A percentile compares a stretch with the other conserved stretches of the same genome.
These are phyloP conservation scores for Cercospora berteroae DNA, from an alignment of 2,329 filamentous ascomycete genomes.

Conservation along the genomic window DNA sequence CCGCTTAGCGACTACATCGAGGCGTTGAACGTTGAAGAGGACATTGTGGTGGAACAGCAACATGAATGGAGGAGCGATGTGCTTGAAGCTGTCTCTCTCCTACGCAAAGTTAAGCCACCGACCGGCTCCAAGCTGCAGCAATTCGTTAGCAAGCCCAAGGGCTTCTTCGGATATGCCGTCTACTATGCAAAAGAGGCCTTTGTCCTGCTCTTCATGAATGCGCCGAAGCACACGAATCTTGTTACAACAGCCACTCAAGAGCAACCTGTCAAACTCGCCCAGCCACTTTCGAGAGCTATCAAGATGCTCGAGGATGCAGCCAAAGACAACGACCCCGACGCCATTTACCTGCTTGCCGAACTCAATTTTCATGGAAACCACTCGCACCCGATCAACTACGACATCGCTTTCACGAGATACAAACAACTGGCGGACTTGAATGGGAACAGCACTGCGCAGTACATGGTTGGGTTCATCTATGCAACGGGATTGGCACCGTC, in stretches of 20 bases:
- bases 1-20: conserved; percentile 9
- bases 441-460: conserved; percentile 88
- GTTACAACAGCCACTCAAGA: conserved; percentile 39
- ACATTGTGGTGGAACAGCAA: conserved; percentile 10
- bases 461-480: conserved; percentile 95
- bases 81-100: conserved; percentile 42
- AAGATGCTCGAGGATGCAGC: conserved; percentile 59
- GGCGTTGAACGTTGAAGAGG: conserved; percentile 8
- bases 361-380: conserved; percentile 98
- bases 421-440: conserved; percentile 69
- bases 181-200: conserved; percentile 64
- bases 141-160: conserved; percentile 52
- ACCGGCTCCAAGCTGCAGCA: conserved; percentile 42
- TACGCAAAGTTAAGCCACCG: conserved; percentile 45
- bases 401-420: conserved; percentile 77
- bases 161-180: conserved; percentile 55
- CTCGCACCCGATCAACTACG: conserved; percentile 78
- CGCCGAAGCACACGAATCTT: conserved; percentile 50
- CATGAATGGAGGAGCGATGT: conserved; percentile 23
- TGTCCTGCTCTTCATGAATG: conserved; percentile 64
- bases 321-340: conserved; percentile 65
- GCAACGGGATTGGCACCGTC: conserved; percentile 83
- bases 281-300: conserved; percentile 57
- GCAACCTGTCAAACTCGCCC: conserved; percentile 47
- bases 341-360: conserved; percentile 83